Evolutionary conservation across 495 filamentous ascomycete species (phyloP), one percentile per base, ranked within the genome.

Genomic region (Neurospora sp.): DNA sequence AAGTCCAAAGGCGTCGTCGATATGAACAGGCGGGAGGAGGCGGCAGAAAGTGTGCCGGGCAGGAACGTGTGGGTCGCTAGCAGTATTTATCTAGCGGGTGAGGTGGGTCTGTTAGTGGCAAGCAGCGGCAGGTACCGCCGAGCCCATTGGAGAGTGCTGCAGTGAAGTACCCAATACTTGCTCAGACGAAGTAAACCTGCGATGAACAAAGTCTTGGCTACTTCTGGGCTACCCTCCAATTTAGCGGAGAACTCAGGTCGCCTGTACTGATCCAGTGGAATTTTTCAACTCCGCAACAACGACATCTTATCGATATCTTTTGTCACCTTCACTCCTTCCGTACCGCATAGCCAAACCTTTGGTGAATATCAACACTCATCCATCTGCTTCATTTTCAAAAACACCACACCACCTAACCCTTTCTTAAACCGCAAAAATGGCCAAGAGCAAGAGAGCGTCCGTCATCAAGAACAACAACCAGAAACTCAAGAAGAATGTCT

Each of bases 361-460:
- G 8, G 20, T 49, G n/a, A 38, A 20, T 8, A 18, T 40, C 7
- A 5, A 31, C 18, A 16, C 66, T 70, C 72, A n/a, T 37, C 35
- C 27, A 46, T 37, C 70, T 3, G 1, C 27, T 10, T 11, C 12
- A 38, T 7, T 27, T 44, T 12, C 31, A 70, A 5, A 60, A 69
- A 49, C 60, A 39, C 72, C 23, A 35, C 12, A 66, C 54, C 14
- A 31, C 23, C 16, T 7, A 37, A 35, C 54, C 54, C 27, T 9
- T 5, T 5, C 18, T 35, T 1, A 16, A 66, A 35, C 27, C 7
- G 72, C 72, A 79, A 87, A 74, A 74, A 97, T 97, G 94, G 94
- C 94, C 4, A 97, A 96, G 78, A 91, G 92, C 79, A 83, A 91
- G 69, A 87, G 94, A 77, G 86, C 94, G 49, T 93, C 91, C 76